Conservation (phyloP, 495 filamentous ascomycete species). For the Annulohypoxylon nitens region DNA sequence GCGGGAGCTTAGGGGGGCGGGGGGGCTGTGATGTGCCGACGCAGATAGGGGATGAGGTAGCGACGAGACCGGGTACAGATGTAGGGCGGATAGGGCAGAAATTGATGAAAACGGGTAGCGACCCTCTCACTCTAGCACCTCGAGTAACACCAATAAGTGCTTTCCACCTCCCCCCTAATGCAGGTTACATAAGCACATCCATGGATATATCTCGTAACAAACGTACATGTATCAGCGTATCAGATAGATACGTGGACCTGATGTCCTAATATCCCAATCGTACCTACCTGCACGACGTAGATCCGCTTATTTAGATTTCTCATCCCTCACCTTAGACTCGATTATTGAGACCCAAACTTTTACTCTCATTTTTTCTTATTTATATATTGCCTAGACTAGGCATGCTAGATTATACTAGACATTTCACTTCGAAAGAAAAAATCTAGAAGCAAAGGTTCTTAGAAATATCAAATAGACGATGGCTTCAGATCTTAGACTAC, state of each 20-base stretch:
- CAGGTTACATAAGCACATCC: neutral
- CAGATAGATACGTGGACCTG: neutral
- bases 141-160: neutral
- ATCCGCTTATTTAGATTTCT: neutral
- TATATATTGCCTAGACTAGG: too few species aligned
- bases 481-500: conserved; percentile 33
- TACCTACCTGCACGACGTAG: neutral
- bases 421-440: neutral
- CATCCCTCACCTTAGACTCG: neutral
- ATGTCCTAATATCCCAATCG: neutral
- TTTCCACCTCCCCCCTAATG: neutral
- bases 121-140: neutral
- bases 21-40: too few species aligned
- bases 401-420: neutral
- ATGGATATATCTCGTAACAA: neutral
- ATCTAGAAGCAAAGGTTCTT: neutral
- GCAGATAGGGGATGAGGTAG: neutral
- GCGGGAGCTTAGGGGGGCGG: too few species aligned
- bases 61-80: neutral
- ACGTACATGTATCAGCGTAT: too few species aligned
- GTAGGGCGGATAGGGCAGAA: neutral
- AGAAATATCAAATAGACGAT: conserved; percentile 14
- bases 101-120: neutral
- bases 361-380: neutral
- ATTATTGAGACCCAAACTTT: neutral